Percentiles rank a stretch among this genome's conserved stretches.
These are phyloP conservation scores for Suillus brevipes DNA, from an alignment of 768 basidiomycete genomes.

Conservation along the genomic window DNA sequence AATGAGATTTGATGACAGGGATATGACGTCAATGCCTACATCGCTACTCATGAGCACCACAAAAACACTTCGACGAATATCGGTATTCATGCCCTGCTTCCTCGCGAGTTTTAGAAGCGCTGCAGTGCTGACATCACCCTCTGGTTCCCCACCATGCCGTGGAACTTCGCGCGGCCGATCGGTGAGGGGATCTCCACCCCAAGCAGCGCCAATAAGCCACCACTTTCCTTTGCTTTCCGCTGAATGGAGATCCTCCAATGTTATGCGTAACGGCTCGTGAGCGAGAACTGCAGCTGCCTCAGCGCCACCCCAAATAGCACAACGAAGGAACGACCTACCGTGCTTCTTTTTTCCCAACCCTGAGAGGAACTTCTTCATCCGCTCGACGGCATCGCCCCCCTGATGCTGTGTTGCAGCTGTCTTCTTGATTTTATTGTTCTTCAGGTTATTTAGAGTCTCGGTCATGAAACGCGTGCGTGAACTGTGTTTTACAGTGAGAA, in stretches of 20 bases:
- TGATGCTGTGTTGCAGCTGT: constrained; percentile 63
- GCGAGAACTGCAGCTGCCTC: constrained; percentile 57
- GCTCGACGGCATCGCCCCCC: constrained; percentile 72
- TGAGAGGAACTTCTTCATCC: constrained; percentile 86
- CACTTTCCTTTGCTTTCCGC: constrained; percentile 91
- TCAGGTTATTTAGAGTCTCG: constrained; percentile 88
- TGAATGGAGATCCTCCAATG: constrained; percentile 79
- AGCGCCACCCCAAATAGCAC: neutral
- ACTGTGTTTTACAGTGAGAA: constrained; percentile 38
- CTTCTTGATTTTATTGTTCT: constrained; percentile 83
- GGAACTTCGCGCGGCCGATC: constrained; percentile 54
- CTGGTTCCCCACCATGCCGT: constrained; percentile 22
- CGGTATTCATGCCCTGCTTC: constrained; percentile 98
- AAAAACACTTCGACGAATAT: constrained; percentile 88
- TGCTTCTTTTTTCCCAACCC: constrained; percentile 76
- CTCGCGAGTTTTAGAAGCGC: constrained; percentile 77
- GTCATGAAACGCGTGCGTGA: constrained; percentile 95
- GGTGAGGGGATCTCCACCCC: constrained; percentile 88
- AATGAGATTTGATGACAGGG: neutral
- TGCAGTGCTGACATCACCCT: constrained; percentile 35
- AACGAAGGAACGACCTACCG: constrained; percentile 38
- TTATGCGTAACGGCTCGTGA: constrained; percentile 84
- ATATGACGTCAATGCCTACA: constrained; percentile 45
- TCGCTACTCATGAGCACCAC: constrained; percentile 95
- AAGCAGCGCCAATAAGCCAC: constrained; percentile 98